phyloP scores from a whole-genome alignment of 331 rosid species.

The Phaseolus coccineus region DNA sequence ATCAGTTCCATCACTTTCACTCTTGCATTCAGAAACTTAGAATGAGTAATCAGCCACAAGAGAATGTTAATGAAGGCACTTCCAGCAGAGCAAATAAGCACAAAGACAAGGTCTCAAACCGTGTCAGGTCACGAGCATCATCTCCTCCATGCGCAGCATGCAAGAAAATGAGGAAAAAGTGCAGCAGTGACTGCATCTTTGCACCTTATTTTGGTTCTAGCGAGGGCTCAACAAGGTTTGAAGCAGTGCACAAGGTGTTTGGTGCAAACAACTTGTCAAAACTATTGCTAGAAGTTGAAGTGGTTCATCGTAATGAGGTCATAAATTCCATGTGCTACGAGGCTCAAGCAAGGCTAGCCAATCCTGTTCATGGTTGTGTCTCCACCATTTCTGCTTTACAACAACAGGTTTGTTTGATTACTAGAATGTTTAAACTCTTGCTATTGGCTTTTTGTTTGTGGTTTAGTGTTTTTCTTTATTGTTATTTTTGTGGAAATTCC shows the following conservation, averaged over 20 bases:
- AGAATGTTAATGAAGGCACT: not conserved
- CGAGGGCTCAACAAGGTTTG: not conserved
- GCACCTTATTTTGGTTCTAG: not conserved
- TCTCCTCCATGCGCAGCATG: not conserved
- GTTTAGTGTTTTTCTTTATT: not conserved
- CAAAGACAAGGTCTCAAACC: too few species aligned
- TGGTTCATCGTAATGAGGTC: not conserved
- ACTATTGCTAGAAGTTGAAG: not conserved
- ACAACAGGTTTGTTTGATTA: not conserved
- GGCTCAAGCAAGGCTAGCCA: not conserved
- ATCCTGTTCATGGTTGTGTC: not conserved
- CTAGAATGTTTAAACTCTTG: not conserved
- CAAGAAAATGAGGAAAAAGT: not conserved
- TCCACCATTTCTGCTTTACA: not conserved
- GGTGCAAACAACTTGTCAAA: not conserved
- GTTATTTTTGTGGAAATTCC: not conserved
- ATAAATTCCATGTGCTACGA: not conserved
- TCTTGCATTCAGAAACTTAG: not conserved
- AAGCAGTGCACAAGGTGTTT: not conserved
- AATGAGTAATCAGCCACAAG: not conserved
- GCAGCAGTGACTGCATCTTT: not conserved
- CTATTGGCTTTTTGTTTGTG: not conserved
- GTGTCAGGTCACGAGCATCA: not conserved
- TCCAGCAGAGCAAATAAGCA: too few species aligned
- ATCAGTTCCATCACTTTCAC: too few species aligned